phyloP scores from a whole-genome alignment of 805 yeast genomes.

The Maudiozyma turicensis region DNA sequence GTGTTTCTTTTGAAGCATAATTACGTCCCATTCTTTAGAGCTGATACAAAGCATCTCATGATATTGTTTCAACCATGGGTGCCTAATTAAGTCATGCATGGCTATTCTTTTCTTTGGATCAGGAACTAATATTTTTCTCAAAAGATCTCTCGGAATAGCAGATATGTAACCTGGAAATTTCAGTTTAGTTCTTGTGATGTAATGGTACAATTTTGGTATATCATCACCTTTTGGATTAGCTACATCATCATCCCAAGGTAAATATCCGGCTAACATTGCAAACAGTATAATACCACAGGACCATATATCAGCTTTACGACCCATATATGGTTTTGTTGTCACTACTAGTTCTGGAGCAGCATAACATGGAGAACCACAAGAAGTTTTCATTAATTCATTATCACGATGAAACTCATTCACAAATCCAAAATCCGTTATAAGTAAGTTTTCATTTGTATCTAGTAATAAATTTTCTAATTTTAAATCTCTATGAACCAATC shows the following conservation, averaged over 20 bases:
- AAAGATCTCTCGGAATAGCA: slow-evolving; percentile 82
- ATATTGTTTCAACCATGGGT: slow-evolving; percentile 84
- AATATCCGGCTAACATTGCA: slow-evolving; percentile 94
- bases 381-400: slow-evolving; percentile 80
- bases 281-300: slow-evolving; percentile 90
- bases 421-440: slow-evolving; percentile 89
- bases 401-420: slow-evolving; percentile 63
- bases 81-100: slow-evolving; percentile 62
- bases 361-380: slow-evolving; percentile 96
- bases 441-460: slow-evolving; percentile 77
- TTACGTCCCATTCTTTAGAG: slow-evolving; percentile 82
- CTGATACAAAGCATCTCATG: slow-evolving; percentile 71
- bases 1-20: slow-evolving; percentile 29
- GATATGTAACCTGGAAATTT: slow-evolving; percentile 92
- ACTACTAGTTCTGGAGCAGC: slow-evolving; percentile 97
- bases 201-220: slow-evolving; percentile 80
- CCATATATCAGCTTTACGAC: slow-evolving; percentile 93
- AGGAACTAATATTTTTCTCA: slow-evolving; percentile 74
- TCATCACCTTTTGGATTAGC: slow-evolving; percentile 94
- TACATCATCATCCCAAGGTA: slow-evolving; percentile 97
- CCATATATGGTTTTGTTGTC: slow-evolving; percentile 78
- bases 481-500: slow-evolving; percentile 81
- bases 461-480: slow-evolving; percentile 80
- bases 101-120: slow-evolving; percentile 72
- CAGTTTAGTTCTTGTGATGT: slow-evolving; percentile 82